These are phyloP conservation scores for Penicillium turbatum DNA, from an alignment of 495 filamentous ascomycete genomes.

Conservation along the genomic window DNA sequence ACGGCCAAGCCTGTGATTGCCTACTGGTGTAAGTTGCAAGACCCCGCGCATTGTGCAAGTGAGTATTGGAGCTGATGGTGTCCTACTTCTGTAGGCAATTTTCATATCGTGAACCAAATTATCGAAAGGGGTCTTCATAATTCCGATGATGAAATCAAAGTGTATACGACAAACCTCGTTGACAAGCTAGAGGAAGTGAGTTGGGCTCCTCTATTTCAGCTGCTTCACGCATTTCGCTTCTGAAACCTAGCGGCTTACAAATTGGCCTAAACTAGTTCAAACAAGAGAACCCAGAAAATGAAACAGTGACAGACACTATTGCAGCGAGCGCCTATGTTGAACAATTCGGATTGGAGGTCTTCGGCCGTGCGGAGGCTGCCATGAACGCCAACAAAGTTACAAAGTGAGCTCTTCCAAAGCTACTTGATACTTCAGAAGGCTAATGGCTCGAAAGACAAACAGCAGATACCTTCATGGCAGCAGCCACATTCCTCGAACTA, in stretches of 20 bases:
- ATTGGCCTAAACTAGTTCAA: constrained; percentile 55
- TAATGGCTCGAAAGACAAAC: constrained; percentile 61
- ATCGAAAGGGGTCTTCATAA: constrained; percentile 74
- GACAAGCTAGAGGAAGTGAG: constrained; percentile 83
- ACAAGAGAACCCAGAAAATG: constrained; percentile 54
- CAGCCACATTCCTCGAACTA: constrained; percentile 85
- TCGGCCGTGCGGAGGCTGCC: constrained; percentile 75
- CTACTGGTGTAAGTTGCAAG: constrained; percentile 78
- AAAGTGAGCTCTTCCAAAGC: constrained; percentile 48
- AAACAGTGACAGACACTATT: constrained; percentile 74
- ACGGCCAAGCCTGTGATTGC: constrained; percentile 77
- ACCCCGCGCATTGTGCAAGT: constrained; percentile 9
- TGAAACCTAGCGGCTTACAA: constrained; percentile 8
- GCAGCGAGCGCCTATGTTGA: constrained; percentile 89
- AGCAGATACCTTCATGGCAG: constrained; percentile 86
- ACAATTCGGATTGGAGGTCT: constrained; percentile 85
- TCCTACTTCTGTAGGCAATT: constrained; percentile 60
- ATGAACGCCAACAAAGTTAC: constrained; percentile 82
- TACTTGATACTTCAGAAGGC: constrained; percentile 12
- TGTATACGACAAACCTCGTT: constrained; percentile 79
- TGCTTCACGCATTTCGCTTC: background rate
- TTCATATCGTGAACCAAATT: constrained; percentile 89
- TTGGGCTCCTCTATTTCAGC: background rate
- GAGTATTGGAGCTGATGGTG: constrained; percentile 6
- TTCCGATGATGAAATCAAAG: constrained; percentile 64